phyloP scores from a whole-genome alignment of 805 yeast genomes.

The Candida easanensis region DNA sequence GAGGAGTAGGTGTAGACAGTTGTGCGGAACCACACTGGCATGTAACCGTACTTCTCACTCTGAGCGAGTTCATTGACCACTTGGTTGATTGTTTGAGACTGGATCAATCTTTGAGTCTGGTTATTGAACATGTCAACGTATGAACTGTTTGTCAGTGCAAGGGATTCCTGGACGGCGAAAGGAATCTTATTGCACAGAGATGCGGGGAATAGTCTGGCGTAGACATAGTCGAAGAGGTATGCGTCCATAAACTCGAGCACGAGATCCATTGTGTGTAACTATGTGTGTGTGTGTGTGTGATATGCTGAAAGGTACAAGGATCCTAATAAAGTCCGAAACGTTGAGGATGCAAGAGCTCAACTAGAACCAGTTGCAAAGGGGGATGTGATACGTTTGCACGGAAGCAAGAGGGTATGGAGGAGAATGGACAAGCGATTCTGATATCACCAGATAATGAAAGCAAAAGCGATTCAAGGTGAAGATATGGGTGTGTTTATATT shows the following conservation, averaged over 20 bases:
- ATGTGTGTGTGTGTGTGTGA: neutral
- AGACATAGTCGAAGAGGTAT: conserved; percentile 67
- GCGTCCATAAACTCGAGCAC: conserved; percentile 80
- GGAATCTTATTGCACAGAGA: conserved; percentile 40
- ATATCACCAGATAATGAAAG: neutral
- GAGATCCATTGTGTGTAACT: conserved; percentile 69
- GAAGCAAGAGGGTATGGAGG: too few relatives aligned
- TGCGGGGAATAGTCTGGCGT: conserved; percentile 66
- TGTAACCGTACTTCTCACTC: conserved; percentile 55
- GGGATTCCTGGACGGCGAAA: conserved; percentile 27
- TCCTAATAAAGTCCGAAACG: too few relatives aligned
- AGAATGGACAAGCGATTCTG: too few relatives aligned
- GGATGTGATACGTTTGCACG: too few relatives aligned
- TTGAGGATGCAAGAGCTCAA: too few relatives aligned
- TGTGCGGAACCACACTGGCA: conserved; percentile 57
- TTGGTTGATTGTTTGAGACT: conserved; percentile 9
- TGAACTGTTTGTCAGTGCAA: conserved; percentile 23
- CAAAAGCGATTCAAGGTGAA: neutral
- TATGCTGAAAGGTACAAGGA: neutral
- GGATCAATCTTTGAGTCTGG: conserved; percentile 16
- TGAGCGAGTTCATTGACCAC: conserved; percentile 23
- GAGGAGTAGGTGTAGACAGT: conserved; percentile 62
- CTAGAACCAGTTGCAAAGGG: too few relatives aligned
- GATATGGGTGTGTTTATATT: conserved; percentile 8
- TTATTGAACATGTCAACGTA: conserved; percentile 21